These are phyloP conservation scores for Triticum dicoccoides DNA, from an alignment of 176 grass and related monocot species.

Conservation along the genomic window DNA sequence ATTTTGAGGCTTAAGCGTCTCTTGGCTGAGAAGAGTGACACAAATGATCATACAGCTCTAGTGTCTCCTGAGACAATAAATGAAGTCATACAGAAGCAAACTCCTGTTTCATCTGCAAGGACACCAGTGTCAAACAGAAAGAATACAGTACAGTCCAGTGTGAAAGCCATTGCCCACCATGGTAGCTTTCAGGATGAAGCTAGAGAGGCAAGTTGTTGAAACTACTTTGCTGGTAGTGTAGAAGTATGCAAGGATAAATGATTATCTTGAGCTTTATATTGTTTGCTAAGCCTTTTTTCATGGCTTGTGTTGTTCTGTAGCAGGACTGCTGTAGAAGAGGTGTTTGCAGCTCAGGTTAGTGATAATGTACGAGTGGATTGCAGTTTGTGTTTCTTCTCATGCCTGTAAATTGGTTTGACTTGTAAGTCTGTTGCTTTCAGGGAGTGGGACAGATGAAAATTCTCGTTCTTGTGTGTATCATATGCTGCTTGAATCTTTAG, in stretches of 20 bases:
- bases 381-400: not conserved
- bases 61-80: not conserved
- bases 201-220: conserved; percentile 27
- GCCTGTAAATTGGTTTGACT: conserved; percentile 28
- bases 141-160: not conserved
- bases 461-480: conserved; percentile 37
- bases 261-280: conserved; percentile 14
- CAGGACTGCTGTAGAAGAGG: conserved; percentile 41
- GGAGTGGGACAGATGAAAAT: conserved; percentile 27
- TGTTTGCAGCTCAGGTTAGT: conserved; percentile 41
- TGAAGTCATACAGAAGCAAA: conserved; percentile 2
- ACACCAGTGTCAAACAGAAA: conserved; percentile 9
- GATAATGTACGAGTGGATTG: conserved; percentile 6
- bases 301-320: conserved; percentile 46
- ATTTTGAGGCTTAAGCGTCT: conserved; percentile 48
- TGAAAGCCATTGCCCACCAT: not conserved
- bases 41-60: not conserved
- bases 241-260: not conserved
- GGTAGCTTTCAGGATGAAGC: conserved; percentile 12
- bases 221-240: not conserved
- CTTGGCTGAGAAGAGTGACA: conserved; percentile 47
- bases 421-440: conserved; percentile 34
- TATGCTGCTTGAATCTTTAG: conserved; percentile 49
- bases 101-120: conserved; percentile 3
- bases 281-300: conserved; percentile 17